phyloP scores from a whole-genome alignment of 2,329 filamentous ascomycete species.

The Fusarium xylarioides region DNA sequence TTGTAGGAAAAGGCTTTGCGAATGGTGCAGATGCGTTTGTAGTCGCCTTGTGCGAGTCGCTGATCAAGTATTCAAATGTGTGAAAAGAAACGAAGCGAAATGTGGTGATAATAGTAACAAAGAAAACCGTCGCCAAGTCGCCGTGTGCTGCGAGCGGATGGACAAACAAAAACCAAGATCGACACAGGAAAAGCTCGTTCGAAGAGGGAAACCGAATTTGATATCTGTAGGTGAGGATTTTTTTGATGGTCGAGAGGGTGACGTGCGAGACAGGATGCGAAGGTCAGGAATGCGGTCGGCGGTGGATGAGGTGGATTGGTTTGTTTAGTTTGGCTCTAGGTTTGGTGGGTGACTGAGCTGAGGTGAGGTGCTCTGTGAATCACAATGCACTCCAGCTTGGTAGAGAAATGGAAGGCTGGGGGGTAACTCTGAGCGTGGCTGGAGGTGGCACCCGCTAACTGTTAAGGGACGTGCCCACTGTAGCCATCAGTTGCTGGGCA shows the following conservation, averaged over 20 bases:
- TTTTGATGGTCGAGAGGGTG: slow-evolving; percentile 33
- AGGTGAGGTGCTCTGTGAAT: not conserved
- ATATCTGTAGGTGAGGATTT: slow-evolving; percentile 23
- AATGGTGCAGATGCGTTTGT: slow-evolving; percentile 12
- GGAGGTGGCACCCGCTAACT: slow-evolving; percentile 42
- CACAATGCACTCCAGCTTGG: slow-evolving; percentile 19
- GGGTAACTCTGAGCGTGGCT: slow-evolving; percentile 43
- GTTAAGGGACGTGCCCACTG: slow-evolving; percentile 34
- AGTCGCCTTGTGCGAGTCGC: slow-evolving; percentile 13
- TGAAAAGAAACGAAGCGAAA: slow-evolving; percentile 26
- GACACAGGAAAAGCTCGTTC: slow-evolving; percentile 1
- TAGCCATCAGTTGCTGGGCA: slow-evolving; percentile 23
- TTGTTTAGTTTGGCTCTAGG: slow-evolving; percentile 21
- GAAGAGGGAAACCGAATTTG: slow-evolving; percentile 19
- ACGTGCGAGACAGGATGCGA: slow-evolving; percentile 42
- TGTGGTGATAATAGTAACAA: slow-evolving; percentile 24
- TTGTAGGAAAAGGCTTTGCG: slow-evolving; percentile 10
- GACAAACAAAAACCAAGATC: slow-evolving; percentile 20
- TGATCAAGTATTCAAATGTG: slow-evolving; percentile 21
- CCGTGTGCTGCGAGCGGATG: slow-evolving; percentile 9
- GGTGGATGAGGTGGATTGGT: slow-evolving; percentile 37
- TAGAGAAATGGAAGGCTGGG: slow-evolving; percentile 44
- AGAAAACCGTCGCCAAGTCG: slow-evolving; percentile 20
- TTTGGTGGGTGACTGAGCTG: slow-evolving; percentile 10
- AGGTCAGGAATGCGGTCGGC: slow-evolving; percentile 43